phyloP scores from a whole-genome alignment of 2,329 filamentous ascomycete genomes.

The Neofusicoccum cordaticola region DNA sequence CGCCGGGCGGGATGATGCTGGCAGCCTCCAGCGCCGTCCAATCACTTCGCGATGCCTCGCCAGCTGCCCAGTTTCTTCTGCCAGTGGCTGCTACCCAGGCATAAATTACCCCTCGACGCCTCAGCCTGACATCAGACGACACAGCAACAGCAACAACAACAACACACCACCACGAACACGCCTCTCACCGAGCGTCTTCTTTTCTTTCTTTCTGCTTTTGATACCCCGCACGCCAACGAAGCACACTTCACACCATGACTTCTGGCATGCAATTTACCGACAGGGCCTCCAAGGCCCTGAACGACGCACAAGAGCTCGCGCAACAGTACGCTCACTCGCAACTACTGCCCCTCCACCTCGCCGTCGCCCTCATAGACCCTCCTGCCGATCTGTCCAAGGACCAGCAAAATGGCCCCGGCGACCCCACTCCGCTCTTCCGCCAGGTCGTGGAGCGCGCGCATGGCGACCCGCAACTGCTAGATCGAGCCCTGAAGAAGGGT shows the following conservation, averaged over 20 bases:
- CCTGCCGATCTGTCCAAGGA: slow-evolving; percentile 73
- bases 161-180: neutral
- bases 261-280: slow-evolving; percentile 90
- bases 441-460: slow-evolving; percentile 93
- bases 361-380: slow-evolving; percentile 75
- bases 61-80: slow-evolving; percentile 10
- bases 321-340: slow-evolving; percentile 90
- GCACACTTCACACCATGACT: slow-evolving; percentile 55
- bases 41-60: neutral
- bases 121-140: neutral
- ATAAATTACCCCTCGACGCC: slow-evolving; percentile 7
- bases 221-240: neutral
- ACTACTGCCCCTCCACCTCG: slow-evolving; percentile 84
- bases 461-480: slow-evolving; percentile 85
- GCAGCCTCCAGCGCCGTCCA: neutral
- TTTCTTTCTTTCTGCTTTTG: neutral
- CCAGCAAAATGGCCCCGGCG: slow-evolving; percentile 64
- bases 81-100: neutral
- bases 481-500: slow-evolving; percentile 84
- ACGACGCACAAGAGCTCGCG: slow-evolving; percentile 83
- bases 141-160: neutral
- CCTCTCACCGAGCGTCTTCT: neutral
- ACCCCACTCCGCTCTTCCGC: slow-evolving; percentile 75
- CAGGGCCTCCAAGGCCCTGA: slow-evolving; percentile 82
- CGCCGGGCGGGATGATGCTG: slow-evolving; percentile 1